Base-by-base conservation (phyloP, 176 grass and related monocot genomes). In the Themeda triandra region DNA sequence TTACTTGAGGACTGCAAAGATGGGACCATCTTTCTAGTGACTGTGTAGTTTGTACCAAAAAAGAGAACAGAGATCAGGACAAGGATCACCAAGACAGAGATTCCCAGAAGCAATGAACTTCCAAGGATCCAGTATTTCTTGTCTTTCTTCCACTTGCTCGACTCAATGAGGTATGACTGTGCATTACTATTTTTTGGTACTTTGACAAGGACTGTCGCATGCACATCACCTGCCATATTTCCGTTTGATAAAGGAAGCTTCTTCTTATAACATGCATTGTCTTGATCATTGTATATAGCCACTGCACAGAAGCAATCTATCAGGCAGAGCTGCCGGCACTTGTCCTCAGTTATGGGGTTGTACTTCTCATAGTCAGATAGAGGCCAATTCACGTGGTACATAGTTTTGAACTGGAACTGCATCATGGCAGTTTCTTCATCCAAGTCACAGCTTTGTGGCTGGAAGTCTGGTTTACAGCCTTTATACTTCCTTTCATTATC, bases 221-320 rank as follows among this genome's bases (percentile, higher is more conserved):
- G 11, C 1, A 78, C 53, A 33, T 18, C 31, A 49, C 23, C 14
- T 0, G 10, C 48, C 37, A 27, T 79, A 14, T 4, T 44, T 3
- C 92, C 92, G 17, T 92, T 89, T 15, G 92, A 82, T 56, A 94
- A 66, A 17, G 92, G 92, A 7, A 82, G 51, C 76, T 80, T 94
- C 37, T 89, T 94, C 80, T 94, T 94, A 37, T 66, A 89, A 48
- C 89, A 91, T 15, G 36, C 10, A 1, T 12, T 32, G 9, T 19
- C 13, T 0, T 25, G 15, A 4, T 23, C 23, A 12, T 82, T 0
- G 23, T 40, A 91, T 6, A 85, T 46, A 23, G 71, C 81, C 0
- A 66, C 59, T 1, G 66, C 73, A 28, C 89, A 92, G 40, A 94
- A 88, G 11, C 89, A 94, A 69, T 90, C 92, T 1, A 4, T 44